Base-by-base conservation (phyloP, 257 asterid species). In the Mentha longifolia region DNA sequence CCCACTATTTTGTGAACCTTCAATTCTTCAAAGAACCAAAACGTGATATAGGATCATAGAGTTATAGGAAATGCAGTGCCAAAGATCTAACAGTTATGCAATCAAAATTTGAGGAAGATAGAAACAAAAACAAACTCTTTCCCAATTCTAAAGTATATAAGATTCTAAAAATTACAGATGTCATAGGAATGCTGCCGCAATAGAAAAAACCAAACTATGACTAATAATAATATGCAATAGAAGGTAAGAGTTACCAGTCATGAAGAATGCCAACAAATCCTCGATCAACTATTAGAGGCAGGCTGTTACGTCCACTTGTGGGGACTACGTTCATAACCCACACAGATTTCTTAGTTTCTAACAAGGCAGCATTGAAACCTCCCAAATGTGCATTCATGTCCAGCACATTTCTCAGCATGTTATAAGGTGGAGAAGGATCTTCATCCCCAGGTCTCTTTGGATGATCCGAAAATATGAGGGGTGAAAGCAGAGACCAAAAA, bases 251-350 rank as follows among this genome's bases (percentile, higher is more conserved):
- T 52, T 83, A 92, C 99, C 99, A 95, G 84, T 95, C 92, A 82
- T 95, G 99, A 65, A 88, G 84, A 71, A 92, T 89, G 39, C 99
- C 99, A 7, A 86, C 58, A 61, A 92, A 86, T 68, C 99, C 98
- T 67, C 99, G 74, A 83, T 95, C 99, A 3, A 85, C 79, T 67
- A 95, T 83, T 71, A 95, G 70, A 60, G 99, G 98, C 64, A 95
- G 92, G 71, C 80, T 82, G 76, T 95, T 87, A 20, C 75, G 85
- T 42, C 92, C 97, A 47, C 89, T 84, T 51, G 91, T 82, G 15
- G 99, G 97, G 58, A 95, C 86, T 66, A 85, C 99, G 73, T 95
- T 95, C 99, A 95, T 95, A 67, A 92, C 99, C 99, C 99, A 95
- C 31, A 78, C 95, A 6, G 97, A 95, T 81, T 86, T 95, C 63